Evolutionary conservation across 345 rosid genomes (phyloP), one percentile per base, ranked within the genome.

Genomic region (Populus ilicifolia): DNA sequence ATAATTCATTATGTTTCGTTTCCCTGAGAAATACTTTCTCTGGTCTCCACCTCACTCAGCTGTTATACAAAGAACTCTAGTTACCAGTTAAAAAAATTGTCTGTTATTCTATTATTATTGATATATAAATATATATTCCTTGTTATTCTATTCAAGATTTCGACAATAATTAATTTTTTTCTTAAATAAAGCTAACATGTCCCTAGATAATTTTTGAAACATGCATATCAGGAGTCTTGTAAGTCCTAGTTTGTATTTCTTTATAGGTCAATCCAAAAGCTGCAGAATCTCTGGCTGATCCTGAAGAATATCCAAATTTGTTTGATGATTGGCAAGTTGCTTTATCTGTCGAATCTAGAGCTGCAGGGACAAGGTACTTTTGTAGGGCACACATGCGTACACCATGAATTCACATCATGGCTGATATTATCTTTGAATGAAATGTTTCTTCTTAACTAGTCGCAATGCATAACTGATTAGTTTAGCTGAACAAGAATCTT

Each of bases 271-370:
- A 96, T 85, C 89, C 98, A 71, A 94, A 94, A 83, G 99, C 99
- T 54, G 97, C 99, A 62, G 99, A 96, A 78, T 94, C 98, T 76
- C 84, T 96, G 87, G 98, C 99, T 11, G 99, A 96, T 88, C 97
- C 98, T 80, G 94, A 89, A 80, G 99, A 96, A 88, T 96, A 96
- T 84, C 85, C 98, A 69, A 96, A 96, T 86, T 74, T 96, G 80
- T 96, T 96, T 89, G 98, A 96, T 71, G 97, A 96, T 89, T 92
- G 98, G 99, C 97, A 94, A 89, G 88, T 92, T 77, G 94, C 97
- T 59, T 89, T 94, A 71, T 90, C 98, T 65, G 87, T 96, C 6
- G 99, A 96, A 84, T 85, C 91, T 77, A 94, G 71, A 86, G 86
- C 78, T 83, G 87, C 88, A 66, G 98, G 88, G 86, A 82, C 89